Evolutionary conservation across 306 rosid species (phyloP), one percentile per base, ranked within the genome.

Genomic region (Ammopiptanthus mongolicus): DNA sequence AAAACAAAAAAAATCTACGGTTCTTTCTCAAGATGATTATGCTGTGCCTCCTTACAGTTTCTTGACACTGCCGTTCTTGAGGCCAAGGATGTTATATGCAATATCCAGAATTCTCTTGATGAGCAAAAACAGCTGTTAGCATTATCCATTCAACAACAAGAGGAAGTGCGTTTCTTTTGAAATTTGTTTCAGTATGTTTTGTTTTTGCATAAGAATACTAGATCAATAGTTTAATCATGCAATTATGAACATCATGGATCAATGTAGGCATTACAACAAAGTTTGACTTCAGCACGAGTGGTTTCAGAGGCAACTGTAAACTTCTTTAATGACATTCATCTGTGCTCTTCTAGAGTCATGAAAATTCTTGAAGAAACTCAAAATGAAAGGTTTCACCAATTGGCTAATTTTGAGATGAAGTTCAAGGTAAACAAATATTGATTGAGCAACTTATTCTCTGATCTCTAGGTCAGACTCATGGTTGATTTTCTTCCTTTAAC

Each of bases 101-200:
- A 82, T 79, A 87, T 91, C 53, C 92, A 86, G 64, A 76, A 74
- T 77, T 87, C 91, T 81, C 87, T 94, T 75, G 83, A 82, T 79
- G 97, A 87, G 78, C 93, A 94, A 82, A 90, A 88, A 34, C 89
- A 91, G 59, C 22, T 89, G 6, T 51, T 91, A 81, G 85, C 81
- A 60, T 83, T 88, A 84, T 86, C 86, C 68, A 55, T 86, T 58
- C 82, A 69, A 75, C 96, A 87, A 63, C 96, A 91, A 65, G 89
- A 91, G 71, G 88, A 88, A 82, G 98, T 91, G 84, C 5, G 78
- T 81, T 76, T 5, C 65, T 13, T 52, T 64, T 78, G 29, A 18
- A 55, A 39, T 47, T 42, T 47, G 48, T 19, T 62, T 56, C 12
- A 8, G 42, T 68, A 61, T 44, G 33, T 71, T 73, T 59, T 68